Conservation (phyloP, 2,329 filamentous ascomycete species). For the Aurifilum marmelostoma region DNA sequence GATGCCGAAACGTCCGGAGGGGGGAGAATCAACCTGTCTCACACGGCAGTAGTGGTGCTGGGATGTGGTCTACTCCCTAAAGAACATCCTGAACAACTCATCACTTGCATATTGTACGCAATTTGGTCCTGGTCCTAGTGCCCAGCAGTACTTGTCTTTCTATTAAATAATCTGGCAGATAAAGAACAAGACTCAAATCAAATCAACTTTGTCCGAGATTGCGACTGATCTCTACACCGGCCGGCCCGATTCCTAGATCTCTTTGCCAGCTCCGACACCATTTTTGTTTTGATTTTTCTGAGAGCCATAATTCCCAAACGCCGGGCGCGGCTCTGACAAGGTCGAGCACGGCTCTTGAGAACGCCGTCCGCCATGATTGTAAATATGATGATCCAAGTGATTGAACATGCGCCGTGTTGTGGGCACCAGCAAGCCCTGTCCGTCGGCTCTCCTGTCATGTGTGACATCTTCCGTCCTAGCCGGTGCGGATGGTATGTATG, state of each 20-base stretch:
- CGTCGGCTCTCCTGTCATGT: background rate
- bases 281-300: conserved; percentile 9
- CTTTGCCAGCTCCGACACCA: conserved; percentile 4
- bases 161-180: background rate
- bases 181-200: background rate
- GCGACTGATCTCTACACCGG: background rate
- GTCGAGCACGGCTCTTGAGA: background rate
- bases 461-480: background rate
- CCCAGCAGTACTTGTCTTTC: background rate
- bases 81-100: background rate
- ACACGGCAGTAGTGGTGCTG: background rate
- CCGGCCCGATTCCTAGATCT: background rate
- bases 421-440: background rate
- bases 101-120: background rate
- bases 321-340: background rate
- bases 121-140: background rate
- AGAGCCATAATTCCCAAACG: background rate
- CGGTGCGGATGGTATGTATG: background rate
- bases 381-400: background rate
- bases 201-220: background rate
- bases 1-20: no score
- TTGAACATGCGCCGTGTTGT: background rate
- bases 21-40: background rate
- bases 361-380: conserved; percentile 20
- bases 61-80: background rate